Percentiles rank a stretch among this genome's conserved stretches.
These are phyloP conservation scores for Boletus rufocinnamomeus DNA, from an alignment of 768 basidiomycete genomes.

Conservation along the genomic window DNA sequence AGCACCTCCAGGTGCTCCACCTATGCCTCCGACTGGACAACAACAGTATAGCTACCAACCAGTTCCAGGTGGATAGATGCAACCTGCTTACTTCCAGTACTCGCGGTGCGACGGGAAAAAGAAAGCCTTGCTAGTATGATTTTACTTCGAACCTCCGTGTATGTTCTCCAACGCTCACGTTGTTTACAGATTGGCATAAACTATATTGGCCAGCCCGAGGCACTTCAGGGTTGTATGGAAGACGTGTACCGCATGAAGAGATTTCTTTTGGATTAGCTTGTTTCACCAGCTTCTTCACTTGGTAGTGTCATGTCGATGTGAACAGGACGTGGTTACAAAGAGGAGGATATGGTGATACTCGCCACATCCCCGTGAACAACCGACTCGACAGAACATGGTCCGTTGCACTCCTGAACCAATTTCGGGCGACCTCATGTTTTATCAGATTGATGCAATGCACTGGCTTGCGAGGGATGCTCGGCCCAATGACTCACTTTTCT, in stretches of 20 bases:
- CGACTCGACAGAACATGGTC: conserved; percentile 83
- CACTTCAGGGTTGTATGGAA: conserved; percentile 86
- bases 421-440: not conserved
- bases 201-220: conserved; percentile 68
- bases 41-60: conserved; percentile 70
- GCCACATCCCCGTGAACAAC: conserved; percentile 61
- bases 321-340: conserved; percentile 53
- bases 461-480: conserved; percentile 86
- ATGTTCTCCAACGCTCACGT: not conserved
- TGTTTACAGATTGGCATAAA: conserved; percentile 79
- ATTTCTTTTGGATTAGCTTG: conserved; percentile 70
- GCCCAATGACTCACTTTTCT: conserved; percentile 86
- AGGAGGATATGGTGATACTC: conserved; percentile 83
- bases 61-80: conserved; percentile 43
- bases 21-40: conserved; percentile 52
- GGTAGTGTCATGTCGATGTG: not conserved
- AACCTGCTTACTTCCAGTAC: conserved; percentile 77
- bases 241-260: conserved; percentile 79
- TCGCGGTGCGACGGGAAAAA: conserved; percentile 86
- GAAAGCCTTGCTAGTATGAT: conserved; percentile 83
- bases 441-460: conserved; percentile 74
- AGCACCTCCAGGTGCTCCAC: conserved; percentile 41
- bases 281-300: not conserved
- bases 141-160: not conserved
- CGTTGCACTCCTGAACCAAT: conserved; percentile 22